Conservation (phyloP, 768 basidiomycete species). For the Leccinum disarticulatum region DNA sequence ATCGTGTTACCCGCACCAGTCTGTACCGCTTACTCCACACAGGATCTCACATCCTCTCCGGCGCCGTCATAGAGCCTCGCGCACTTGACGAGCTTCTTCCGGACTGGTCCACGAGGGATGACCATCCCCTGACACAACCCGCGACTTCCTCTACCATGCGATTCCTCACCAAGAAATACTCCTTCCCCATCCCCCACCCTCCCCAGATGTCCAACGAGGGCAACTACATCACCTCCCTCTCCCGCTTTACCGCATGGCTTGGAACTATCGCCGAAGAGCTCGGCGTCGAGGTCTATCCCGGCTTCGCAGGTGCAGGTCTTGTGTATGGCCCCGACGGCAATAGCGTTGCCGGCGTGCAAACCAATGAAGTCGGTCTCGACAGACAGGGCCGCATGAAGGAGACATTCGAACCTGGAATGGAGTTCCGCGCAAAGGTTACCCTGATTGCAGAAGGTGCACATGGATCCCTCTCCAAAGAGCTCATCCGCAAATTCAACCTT, state of each 20-base stretch:
- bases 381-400: conserved; percentile 74
- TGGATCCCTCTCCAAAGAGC: conserved; percentile 82
- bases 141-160: conserved; percentile 84
- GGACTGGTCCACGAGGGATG: conserved; percentile 64
- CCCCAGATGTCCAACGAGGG: conserved; percentile 96
- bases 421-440: conserved; percentile 89
- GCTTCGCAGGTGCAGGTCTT: conserved; percentile 89
- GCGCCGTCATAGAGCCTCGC: conserved; percentile 91
- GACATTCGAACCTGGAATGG: conserved; percentile 94
- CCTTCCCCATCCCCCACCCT: conserved; percentile 89
- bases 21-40: conserved; percentile 1
- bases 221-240: conserved; percentile 91
- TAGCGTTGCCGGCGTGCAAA: conserved; percentile 65
- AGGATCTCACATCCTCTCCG: conserved; percentile 95
- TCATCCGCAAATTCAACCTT: conserved; percentile 72
- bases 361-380: conserved; percentile 93
- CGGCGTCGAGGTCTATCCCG: conserved; percentile 95
- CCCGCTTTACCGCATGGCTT: conserved; percentile 87
- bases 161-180: conserved; percentile 65
- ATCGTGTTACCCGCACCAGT: neutral
- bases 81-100: conserved; percentile 91
- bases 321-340: conserved; percentile 58
- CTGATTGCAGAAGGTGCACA: conserved; percentile 95
- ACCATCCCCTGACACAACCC: conserved; percentile 79
- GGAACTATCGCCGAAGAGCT: conserved; percentile 78